Base-by-base conservation (phyloP, 345 rosid genomes). In the Pseudoturritis turrita region DNA sequence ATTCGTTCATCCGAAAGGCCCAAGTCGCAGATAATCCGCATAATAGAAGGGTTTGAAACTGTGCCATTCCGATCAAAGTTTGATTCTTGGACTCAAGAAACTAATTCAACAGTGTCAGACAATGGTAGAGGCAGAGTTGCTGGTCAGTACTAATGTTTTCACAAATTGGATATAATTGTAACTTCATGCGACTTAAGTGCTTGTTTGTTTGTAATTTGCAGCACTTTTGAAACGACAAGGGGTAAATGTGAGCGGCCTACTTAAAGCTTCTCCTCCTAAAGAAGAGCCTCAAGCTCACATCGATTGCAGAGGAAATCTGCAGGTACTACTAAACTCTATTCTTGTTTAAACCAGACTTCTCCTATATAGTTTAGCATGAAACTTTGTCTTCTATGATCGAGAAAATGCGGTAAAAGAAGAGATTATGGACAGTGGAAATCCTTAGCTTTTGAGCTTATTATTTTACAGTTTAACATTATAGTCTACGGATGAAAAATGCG, bases 121-220 rank as follows among this genome's bases (percentile, higher is more conserved):
- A 97, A 89, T 79, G 99, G 99, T 69, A 82, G 96, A 83, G 96
- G 99, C 82, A 91, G 91, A 81, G 98, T 95, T 82, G 99, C 99
- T 70, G 97, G 99, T 95, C 22, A 13, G 89, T 78, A 52, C 54
- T 35, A 63, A 39, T 19, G 12, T 22, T 51, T 18, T 21, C 10
- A 15, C 10, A 6, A 41, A 23, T 15, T 41, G 14, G 23, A 74
- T 58, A 28, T 70, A 43, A 35, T 15, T 29, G 52, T 55, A 21
- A 40, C 46, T 67, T 39, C 33, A 13, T 6, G 18, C 31, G 21
- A n/a, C 71, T 61, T 9, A 36, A 69, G 21, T 44, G 35, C 11
- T 65, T 78, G 64, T 68, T 59, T 51, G 31, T 49, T 65, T 15
- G 29, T 52, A 21, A 41, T 33, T 21, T 75, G 69, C 61, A 91